These are phyloP conservation scores for Helotiales sp. DNA, from an alignment of 2,329 filamentous ascomycete species.

Conservation along the genomic window DNA sequence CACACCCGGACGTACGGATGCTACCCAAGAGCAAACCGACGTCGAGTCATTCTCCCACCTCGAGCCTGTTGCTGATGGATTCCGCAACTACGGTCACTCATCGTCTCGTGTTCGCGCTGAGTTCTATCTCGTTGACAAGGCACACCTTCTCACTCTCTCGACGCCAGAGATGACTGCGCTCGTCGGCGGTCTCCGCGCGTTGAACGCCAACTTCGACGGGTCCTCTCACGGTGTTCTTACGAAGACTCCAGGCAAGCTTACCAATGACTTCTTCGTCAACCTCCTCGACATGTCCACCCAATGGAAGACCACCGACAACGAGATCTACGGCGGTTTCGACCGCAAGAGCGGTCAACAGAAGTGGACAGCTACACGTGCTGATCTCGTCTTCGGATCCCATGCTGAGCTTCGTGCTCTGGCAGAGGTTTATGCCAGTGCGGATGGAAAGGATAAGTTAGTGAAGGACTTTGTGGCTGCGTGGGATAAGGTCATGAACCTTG, in stretches of 20 bases:
- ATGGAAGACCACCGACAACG: conserved; percentile 60
- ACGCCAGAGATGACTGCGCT: conserved; percentile 71
- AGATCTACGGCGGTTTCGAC: conserved; percentile 64
- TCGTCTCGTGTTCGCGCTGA: conserved; percentile 63
- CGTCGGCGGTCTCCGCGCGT: conserved; percentile 68
- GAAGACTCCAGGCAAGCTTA: conserved; percentile 64
- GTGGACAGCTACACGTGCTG: conserved; percentile 68
- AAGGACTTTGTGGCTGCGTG: conserved; percentile 71
- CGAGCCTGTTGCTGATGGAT: conserved; percentile 70
- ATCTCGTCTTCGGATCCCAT: conserved; percentile 73
- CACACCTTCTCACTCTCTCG: conserved; percentile 68
- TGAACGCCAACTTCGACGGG: conserved; percentile 71
- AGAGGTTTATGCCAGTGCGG: conserved; percentile 66
- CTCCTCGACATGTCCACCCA: conserved; percentile 65
- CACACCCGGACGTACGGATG: conserved; percentile 70
- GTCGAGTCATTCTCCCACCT: conserved; percentile 62
- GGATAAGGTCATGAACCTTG: conserved; percentile 74
- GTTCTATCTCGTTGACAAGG: conserved; percentile 70
- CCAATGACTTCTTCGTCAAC: conserved; percentile 83
- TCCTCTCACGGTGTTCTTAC: conserved; percentile 69
- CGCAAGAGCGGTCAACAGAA: conserved; percentile 65
- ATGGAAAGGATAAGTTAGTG: conserved; percentile 63
- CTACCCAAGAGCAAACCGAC: conserved; percentile 72
- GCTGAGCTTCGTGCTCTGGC: conserved; percentile 70
- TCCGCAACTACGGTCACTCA: conserved; percentile 75